These are phyloP conservation scores for Eucalyptus regnans DNA, from an alignment of 345 rosid genomes.

Conservation along the genomic window DNA sequence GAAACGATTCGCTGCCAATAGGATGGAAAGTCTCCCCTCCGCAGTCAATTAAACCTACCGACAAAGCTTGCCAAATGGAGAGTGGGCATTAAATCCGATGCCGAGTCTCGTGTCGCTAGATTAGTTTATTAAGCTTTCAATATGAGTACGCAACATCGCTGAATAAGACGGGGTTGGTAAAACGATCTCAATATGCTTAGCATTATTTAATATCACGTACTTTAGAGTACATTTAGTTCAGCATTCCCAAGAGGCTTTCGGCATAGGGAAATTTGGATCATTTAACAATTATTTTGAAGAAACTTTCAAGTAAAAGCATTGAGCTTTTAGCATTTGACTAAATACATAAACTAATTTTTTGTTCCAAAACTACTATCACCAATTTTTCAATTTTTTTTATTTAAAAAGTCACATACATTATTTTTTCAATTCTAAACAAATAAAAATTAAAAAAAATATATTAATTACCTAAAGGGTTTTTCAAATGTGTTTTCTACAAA, in stretches of 20 bases:
- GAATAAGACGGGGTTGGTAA: background rate
- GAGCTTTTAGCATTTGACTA: fast-evolving
- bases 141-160: background rate
- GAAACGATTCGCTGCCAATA: background rate
- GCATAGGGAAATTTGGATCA: fast-evolving
- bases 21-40: background rate
- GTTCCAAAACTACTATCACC: fast-evolving
- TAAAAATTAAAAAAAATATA: too few species aligned
- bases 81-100: fast-evolving
- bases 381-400: background rate
- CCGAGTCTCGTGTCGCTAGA: background rate
- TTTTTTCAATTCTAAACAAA: too few species aligned
- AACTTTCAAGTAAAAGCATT: too few species aligned
- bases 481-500: too few species aligned
- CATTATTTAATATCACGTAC: background rate
- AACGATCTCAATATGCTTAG: background rate
- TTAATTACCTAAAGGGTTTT: fast-evolving
- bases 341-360: too few species aligned
- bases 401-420: too few species aligned
- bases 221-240: too few species aligned
- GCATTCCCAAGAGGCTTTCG: fast-evolving
- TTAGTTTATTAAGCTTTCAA: background rate
- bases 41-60: background rate
- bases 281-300: too few species aligned
- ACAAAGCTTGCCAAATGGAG: background rate